phyloP scores from a whole-genome alignment of 192 early-diverging fungal genomes.

The Linnemannia zychae region DNA sequence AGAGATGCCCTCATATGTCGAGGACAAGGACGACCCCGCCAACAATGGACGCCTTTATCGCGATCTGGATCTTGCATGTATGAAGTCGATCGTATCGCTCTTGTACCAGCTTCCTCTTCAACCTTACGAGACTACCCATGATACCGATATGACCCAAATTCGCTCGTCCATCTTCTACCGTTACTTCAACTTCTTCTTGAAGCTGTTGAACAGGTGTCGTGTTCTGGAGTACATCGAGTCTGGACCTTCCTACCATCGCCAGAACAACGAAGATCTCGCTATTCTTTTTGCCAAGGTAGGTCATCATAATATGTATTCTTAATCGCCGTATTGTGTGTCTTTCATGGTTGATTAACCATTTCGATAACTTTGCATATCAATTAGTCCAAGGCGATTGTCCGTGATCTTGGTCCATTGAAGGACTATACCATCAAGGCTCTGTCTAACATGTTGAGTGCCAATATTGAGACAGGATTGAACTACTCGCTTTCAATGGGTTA shows the following conservation, averaged over 20 bases:
- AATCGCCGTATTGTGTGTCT: not conserved
- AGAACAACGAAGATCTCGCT: slow-evolving; percentile 52
- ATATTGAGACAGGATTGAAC: slow-evolving; percentile 93
- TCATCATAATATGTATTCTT: not conserved
- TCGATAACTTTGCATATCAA: not conserved
- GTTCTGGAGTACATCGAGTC: slow-evolving; percentile 68
- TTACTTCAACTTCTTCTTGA: slow-evolving; percentile 86
- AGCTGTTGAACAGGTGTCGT: slow-evolving; percentile 75
- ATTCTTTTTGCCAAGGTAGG: slow-evolving; percentile 56
- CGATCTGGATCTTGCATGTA: slow-evolving; percentile 82
- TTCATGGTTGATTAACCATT: not conserved
- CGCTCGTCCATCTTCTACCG: slow-evolving; percentile 77
- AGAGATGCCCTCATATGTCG: slow-evolving; percentile 48
- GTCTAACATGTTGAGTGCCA: slow-evolving; percentile 91
- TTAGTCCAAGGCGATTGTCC: slow-evolving; percentile 71
- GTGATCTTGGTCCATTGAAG: slow-evolving; percentile 77
- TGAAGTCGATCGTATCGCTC: slow-evolving; percentile 81
- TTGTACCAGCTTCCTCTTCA: slow-evolving; percentile 82
- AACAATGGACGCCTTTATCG: slow-evolving; percentile 75
- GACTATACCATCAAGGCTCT: slow-evolving; percentile 91
- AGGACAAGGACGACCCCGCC: slow-evolving; percentile 50
- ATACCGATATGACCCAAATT: slow-evolving; percentile 69
- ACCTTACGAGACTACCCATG: slow-evolving; percentile 68
- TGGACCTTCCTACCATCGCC: slow-evolving; percentile 44
- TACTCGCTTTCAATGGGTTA: slow-evolving; percentile 92